Evolutionary conservation across 768 basidiomycete genomes (phyloP).

Genomic region (Crepidotus variabilis): DNA sequence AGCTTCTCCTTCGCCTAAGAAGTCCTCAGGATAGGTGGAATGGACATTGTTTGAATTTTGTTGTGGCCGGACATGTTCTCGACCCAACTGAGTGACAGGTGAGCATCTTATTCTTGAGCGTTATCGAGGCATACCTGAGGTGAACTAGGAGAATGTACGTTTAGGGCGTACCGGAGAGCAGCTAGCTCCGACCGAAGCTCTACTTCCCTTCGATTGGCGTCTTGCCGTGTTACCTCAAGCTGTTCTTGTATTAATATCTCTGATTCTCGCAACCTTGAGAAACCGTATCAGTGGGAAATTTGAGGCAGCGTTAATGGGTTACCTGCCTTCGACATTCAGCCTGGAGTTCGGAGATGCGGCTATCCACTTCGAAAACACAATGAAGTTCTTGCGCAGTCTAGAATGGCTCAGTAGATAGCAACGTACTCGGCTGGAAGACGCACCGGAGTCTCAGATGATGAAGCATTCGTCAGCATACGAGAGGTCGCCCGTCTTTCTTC

Average conservation of each 20-base stretch:
- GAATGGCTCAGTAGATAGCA: too few relatives aligned
- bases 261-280: background rate
- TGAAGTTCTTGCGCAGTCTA: too few relatives aligned
- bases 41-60: too few relatives aligned
- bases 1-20: conserved; percentile 30
- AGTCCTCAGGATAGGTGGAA: background rate
- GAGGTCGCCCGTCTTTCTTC: conserved; percentile 26
- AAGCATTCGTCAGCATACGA: background rate
- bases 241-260: background rate
- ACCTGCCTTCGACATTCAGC: background rate
- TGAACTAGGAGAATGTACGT: background rate
- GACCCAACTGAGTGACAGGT: background rate
- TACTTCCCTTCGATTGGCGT: background rate
- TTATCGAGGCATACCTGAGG: too few relatives aligned
- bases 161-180: background rate
- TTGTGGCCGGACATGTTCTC: background rate
- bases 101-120: background rate
- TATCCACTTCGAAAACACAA: background rate
- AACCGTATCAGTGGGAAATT: background rate
- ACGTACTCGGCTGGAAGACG: too few relatives aligned
- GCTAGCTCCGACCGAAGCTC: background rate
- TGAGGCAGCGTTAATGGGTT: background rate
- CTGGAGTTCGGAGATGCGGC: background rate
- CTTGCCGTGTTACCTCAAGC: background rate
- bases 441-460: too few relatives aligned